Percentiles rank a stretch among this genome's conserved stretches.
Evolutionary conservation across 202 grass and related monocot species (phyloP).

Genomic region (Hordeum pubiflorum): DNA sequence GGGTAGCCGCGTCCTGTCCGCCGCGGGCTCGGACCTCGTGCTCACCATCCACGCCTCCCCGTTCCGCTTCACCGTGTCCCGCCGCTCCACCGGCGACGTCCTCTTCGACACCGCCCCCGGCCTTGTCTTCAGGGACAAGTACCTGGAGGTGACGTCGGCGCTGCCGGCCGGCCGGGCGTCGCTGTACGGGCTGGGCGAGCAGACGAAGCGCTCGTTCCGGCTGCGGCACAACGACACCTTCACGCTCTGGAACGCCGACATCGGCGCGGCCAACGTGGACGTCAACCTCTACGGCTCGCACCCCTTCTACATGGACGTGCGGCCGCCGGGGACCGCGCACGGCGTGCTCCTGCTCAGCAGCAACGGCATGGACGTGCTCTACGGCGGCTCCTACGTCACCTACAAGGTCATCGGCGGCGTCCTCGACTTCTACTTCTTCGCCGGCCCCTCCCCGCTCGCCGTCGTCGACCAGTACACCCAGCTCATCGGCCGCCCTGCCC

Average conservation of each 20-base stretch:
- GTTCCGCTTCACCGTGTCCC: constrained; percentile 58
- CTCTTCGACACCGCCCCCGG: constrained; percentile 36
- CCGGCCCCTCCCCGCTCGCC: constrained; percentile 45
- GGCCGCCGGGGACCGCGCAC: constrained; percentile 39
- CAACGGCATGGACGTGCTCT: constrained; percentile 76
- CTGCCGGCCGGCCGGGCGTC: constrained; percentile 38
- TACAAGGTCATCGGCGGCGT: constrained; percentile 92
- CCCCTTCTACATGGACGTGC: constrained; percentile 86
- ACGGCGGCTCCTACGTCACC: constrained; percentile 58
- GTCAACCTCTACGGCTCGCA: constrained; percentile 79
- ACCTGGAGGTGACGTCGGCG: constrained; percentile 58
- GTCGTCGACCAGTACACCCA: constrained; percentile 82
- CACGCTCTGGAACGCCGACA: constrained; percentile 86
- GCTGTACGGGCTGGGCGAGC: constrained; percentile 82
- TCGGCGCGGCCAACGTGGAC: constrained; percentile 2
- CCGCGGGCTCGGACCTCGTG: constrained; percentile 38
- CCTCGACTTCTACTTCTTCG: constrained; percentile 84
- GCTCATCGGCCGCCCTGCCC: constrained; percentile 58
- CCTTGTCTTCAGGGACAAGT: constrained; percentile 64
- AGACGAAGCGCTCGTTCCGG: constrained; percentile 65
- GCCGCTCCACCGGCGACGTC: constrained; percentile 57
- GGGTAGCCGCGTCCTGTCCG: constrained; percentile 29
- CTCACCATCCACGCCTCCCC: constrained; percentile 47
- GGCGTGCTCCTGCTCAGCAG: constrained; percentile 82
- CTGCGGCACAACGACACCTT: constrained; percentile 51